Evolutionary conservation across 2,329 filamentous ascomycete genomes (phyloP), one percentile per base, ranked within the genome.

Genomic region (Beauveria sp.): DNA sequence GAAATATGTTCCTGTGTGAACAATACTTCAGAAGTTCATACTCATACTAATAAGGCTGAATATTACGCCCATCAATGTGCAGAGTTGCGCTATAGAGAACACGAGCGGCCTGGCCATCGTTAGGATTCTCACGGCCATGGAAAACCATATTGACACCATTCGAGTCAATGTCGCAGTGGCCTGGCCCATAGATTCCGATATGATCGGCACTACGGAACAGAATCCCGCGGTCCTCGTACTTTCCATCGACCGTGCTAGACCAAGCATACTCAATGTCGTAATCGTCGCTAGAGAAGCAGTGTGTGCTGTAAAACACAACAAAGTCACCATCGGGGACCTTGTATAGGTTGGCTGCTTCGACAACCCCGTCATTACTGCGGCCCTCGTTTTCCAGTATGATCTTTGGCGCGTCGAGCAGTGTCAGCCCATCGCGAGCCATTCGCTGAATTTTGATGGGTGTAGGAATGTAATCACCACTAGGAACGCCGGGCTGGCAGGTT

Each of bases 141-240:
- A 63, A 62, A 6, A 63, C 59, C 40, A 63, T 61, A 55, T 58
- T 62, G 30, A 57, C 43, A 4, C 62, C 62, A 40, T 63, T 63
- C 10, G 52, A 26, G 28, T 63, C 62, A 46, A 63, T 58, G 18
- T 63, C 62, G 18, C 52, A 51, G 45, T 58, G 53, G 2, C 54
- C 59, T n/a, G 62, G 62, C 9, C 59, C 59, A 26, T 55, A 62
- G 8, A 58, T 58, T 8, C 60, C 46, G 16, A 63, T 55, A 18
- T 58, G 40, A 18, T 61, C 50, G 12, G 53, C 45, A 14, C 52
- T 58, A 28, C 40, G 58, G 28, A 63, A 50, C 2, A 63, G n/a
- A 10, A 58, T 49, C 1, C 59, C 59, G 1, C 59, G 43, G 42
- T 61, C 46, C 16, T 55, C 59, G 49, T 61, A 63, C 6, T 28